These are phyloP conservation scores for Tuber magnatum DNA, from an alignment of 495 filamentous ascomycete genomes.

Conservation along the genomic window DNA sequence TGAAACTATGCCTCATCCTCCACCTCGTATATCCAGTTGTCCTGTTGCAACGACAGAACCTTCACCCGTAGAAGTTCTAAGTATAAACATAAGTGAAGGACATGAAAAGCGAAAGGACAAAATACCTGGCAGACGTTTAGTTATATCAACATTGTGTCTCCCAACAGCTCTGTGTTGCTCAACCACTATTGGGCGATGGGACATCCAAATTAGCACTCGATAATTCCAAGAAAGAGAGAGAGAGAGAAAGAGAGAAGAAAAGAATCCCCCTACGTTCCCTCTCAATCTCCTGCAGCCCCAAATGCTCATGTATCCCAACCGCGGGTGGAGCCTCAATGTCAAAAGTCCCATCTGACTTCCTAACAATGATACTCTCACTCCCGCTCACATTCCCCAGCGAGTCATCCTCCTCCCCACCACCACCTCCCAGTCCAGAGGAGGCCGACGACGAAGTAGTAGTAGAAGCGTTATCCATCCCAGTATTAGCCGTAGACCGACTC, in stretches of 20 bases:
- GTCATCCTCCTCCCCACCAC: slow-evolving; percentile 44
- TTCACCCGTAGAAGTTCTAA: slow-evolving; percentile 43
- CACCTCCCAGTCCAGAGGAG: slow-evolving; percentile 8
- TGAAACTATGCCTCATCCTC: slow-evolving; percentile 48
- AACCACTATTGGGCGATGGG: slow-evolving; percentile 19
- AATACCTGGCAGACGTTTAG: slow-evolving; percentile 54
- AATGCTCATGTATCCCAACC: slow-evolving; percentile 47
- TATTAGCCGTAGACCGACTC: slow-evolving; percentile 10
- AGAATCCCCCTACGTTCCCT: slow-evolving; percentile 41
- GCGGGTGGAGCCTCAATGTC: slow-evolving; percentile 59
- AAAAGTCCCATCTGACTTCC: slow-evolving; percentile 67
- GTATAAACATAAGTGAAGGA: not conserved
- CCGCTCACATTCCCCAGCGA: slow-evolving; percentile 47
- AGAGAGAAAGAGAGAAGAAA: not conserved
- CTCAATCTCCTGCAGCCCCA: slow-evolving; percentile 47
- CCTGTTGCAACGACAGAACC: slow-evolving; percentile 65
- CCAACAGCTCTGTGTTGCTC: slow-evolving; percentile 44
- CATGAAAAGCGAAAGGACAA: slow-evolving; percentile 12
- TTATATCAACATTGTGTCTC: slow-evolving; percentile 47
- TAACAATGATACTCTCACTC: slow-evolving; percentile 54
- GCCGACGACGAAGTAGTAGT: slow-evolving; percentile 5
- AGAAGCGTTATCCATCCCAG: not conserved
- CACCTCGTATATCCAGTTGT: slow-evolving; percentile 86
- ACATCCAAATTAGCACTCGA: slow-evolving; percentile 33
- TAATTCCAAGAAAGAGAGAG: slow-evolving; percentile 36